Evolutionary conservation across 768 basidiomycete species (phyloP), one percentile per base, ranked within the genome.

Genomic region (Rhizopogon roseolus): DNA sequence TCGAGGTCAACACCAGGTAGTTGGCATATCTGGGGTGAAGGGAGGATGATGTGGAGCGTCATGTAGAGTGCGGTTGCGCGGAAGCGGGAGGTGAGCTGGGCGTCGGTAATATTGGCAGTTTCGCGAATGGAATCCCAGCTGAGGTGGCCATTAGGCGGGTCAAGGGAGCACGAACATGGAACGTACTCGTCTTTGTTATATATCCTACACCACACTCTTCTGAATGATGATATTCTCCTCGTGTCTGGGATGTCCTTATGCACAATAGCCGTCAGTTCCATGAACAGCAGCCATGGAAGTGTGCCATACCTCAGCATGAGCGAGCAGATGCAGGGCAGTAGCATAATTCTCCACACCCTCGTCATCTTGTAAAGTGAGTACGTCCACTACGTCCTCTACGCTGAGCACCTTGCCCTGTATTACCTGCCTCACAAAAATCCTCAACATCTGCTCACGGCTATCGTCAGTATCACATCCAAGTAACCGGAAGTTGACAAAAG

Each of bases 181-280:
- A 76, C 86, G 56, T 68, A 96, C 94, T 97, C 82, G 66, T 98
- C 93, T 49, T 91, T 86, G 49, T 88, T 77, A 64, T 90, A 96
- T 43, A 96, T 80, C 29, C 95, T 77, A 36, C 95, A 80, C 95
- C 95, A 98, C 14, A 91, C 78, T 32, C 82, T 84, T 43, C 84
- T 77, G 62, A 90, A 80, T 4, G 90, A 85, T 25, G 88, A 82
- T 40, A 78, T 63, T 65, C 78, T 79, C 45, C 94, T 78, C 32
- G 81, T 80, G 54, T 85, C 82, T 0, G 93, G 93, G 3, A 91
- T 63, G 50, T 80, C 77, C 87, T 92, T 50, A 34, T 36, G n/a
- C 34, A 44, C 11, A 27, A 37, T 4, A 14, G 19, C 25, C 6
- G 13, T 51, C 22, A 51, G 41, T 13, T 5, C 4, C 16, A 6